phyloP scores from a whole-genome alignment of 306 rosid species.

The Trifolium repens region DNA sequence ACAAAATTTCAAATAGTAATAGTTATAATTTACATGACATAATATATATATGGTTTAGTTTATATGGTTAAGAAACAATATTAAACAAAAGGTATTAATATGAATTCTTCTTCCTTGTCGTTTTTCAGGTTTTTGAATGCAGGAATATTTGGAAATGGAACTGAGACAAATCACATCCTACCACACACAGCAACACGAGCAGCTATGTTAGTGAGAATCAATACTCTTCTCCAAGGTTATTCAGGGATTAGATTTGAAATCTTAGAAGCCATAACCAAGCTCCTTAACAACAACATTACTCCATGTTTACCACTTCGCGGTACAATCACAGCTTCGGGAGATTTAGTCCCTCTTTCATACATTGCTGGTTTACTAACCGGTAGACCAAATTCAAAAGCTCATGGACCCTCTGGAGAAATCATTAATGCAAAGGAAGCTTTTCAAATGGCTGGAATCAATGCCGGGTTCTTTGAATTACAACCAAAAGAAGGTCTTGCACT shows the following conservation, averaged over 20 bases:
- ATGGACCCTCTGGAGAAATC: constrained; percentile 66
- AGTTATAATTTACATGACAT: too few species aligned
- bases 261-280: constrained; percentile 74
- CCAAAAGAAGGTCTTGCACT: constrained; percentile 95
- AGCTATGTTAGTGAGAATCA: constrained; percentile 82
- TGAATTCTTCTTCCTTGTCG: neutral
- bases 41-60: too few species aligned
- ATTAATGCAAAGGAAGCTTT: constrained; percentile 70
- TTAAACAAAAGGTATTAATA: neutral
- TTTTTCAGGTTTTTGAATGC: constrained; percentile 75
- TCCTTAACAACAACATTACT: constrained; percentile 74
- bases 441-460: constrained; percentile 54
- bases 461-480: constrained; percentile 78
- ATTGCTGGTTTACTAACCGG: constrained; percentile 84
- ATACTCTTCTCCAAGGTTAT: constrained; percentile 96
- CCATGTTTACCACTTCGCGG: constrained; percentile 91
- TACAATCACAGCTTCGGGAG: constrained; percentile 84
- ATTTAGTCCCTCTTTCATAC: constrained; percentile 88
- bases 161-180: constrained; percentile 63
- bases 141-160: constrained; percentile 79
- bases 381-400: constrained; percentile 69
- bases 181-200: constrained; percentile 77
- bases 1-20: too few species aligned
- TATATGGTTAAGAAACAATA: too few species aligned
- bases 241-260: constrained; percentile 91